Base-by-base conservation (phyloP, 108 stramenopile genomes). In the Discostella stelligeroides region DNA sequence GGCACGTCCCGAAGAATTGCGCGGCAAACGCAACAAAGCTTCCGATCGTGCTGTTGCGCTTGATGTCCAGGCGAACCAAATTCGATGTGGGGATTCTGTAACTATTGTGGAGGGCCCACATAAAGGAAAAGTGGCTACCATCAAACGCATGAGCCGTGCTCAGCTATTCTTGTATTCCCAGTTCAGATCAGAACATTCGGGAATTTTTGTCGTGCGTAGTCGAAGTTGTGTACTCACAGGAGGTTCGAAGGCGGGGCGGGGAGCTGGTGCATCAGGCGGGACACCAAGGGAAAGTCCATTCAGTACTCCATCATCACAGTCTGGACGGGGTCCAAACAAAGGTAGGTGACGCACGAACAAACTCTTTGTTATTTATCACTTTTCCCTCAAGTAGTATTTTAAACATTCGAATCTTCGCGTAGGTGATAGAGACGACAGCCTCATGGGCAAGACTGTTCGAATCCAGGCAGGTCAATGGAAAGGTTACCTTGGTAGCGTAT, bases 401-500 rank as follows among this genome's bases (percentile, higher is more conserved):
- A 3, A 20, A 8, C 15, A 46, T 34, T n/a, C 48, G 12, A 13
- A 58, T 47, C 23, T 21, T 43, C 34, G 0, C 15, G n/a, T 27
- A 66, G 73, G 73, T 21, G 71, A 86, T 27, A 69, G 84, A 49
- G 85, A 92, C 38, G 94, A 95, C 51, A 83, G 82, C 45, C 78
- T 95, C 50, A 85, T 94, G 64, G 84, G 91, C 40, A 96, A 96
- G 73, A 96, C 92, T 55, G 95, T 96, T 34, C 80, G 90, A 58
- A 89, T 96, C 56, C 94, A 91, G 68, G 81, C 91, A n/a, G 95
- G 95, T 10, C 85, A 89, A 72, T 96, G 95, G 95, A 96, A 96
- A 81, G 95, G 95, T 24, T 96, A 93, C 60, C 72, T 96, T 15
- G 95, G 95, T 23, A 83, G 85, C 53, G 95, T 96, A 21, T 71